Evolutionary conservation across 2,329 filamentous ascomycete species (phyloP), one percentile per base, ranked within the genome.

Genomic region (Huntiella omanensis): DNA sequence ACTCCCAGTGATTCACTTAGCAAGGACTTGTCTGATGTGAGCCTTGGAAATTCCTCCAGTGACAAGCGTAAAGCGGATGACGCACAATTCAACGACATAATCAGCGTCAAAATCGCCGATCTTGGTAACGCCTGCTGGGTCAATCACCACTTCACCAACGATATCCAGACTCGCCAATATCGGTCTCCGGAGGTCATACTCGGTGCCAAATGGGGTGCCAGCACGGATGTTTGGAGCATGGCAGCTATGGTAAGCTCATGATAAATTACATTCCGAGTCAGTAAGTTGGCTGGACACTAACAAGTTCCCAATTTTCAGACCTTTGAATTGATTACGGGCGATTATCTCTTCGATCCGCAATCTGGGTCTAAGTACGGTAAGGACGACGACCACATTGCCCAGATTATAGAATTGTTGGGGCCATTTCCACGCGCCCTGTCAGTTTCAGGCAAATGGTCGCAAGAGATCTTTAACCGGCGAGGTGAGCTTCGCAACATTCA

Each of bases 201-300:
- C 15, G 91, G 91, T 35, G 77, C 86, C 3, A 96, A 96, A 67
- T 98, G 91, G 91, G 91, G 91, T 54, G 91, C 91, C n/a, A 96
- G 88, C 59, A 96, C 91, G 1, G 91, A 98, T 63, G 83, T 96
- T 5, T 98, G 91, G 91, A 96, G 88, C 64, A 98, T 98, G 91
- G 87, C 91, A 49, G 83, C 83, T 54, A 98, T 98, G 91, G 91
- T 96, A 71, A 56, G 76, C 58, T n/a, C 7, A 36, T 1, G 12
- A 16, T 36, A n/a, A 22, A n/a, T 22, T 13, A 36, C 44, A 32
- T 33, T 33, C 15, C 8, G 28, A 11, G 16, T 36, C 28, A 37
- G n/a, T 36, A n/a, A 12, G 13, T 32, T 40, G 37, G 11, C 13
- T 7, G 6, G 15, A 7, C 13, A 13, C n/a, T 17, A 34, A 34